Base-by-base conservation (phyloP, 306 rosid species). In the Cicer chorassanicum region DNA sequence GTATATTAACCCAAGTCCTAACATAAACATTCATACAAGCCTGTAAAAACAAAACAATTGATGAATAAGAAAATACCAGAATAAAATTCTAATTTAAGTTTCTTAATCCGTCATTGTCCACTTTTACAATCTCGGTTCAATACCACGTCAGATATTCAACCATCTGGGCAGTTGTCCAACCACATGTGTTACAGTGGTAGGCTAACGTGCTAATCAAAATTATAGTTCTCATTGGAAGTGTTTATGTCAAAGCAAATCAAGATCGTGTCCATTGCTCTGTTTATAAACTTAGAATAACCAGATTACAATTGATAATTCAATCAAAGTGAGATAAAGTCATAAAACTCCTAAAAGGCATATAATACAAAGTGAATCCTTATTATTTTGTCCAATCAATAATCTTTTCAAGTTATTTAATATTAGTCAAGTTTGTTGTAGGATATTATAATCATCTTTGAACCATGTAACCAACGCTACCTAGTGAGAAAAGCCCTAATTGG, bases 371-470 rank as follows among this genome's bases (percentile, higher is more conserved):
- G 7, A 59, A 24, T 49, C 46, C 14, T 83, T 36, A 61, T 15
- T 54, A 73, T 50, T 40, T 46, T 55, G n/a, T 73, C 9, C 54
- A 49, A 49, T 79, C 40, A 21, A 68, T 51, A 66, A 34, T 19
- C 45, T 49, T 54, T 24, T 60, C 63, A 57, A 24, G 29, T 48
- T 41, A 70, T 76, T 54, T 75, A 24, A 18, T 80, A 78, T 72
- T 67, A 75, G 76, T 67, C 29, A 69, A 42, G 7, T 57, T 77
- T 54, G 40, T 61, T 64, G 49, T 43, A 44, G 54, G 40, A 43
- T 19, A 18, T 65, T 65, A 36, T 36, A 9, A 6, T 6, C 9
- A 16, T 42, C 21, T 4, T 42, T 10, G 45, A 65, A 18, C 54
- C 6, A 14, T 65, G 18, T 65, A 18, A 16, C 40, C 16, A 51